phyloP scores from a whole-genome alignment of 2,329 filamentous ascomycete genomes.

The Apiospora aurea region DNA sequence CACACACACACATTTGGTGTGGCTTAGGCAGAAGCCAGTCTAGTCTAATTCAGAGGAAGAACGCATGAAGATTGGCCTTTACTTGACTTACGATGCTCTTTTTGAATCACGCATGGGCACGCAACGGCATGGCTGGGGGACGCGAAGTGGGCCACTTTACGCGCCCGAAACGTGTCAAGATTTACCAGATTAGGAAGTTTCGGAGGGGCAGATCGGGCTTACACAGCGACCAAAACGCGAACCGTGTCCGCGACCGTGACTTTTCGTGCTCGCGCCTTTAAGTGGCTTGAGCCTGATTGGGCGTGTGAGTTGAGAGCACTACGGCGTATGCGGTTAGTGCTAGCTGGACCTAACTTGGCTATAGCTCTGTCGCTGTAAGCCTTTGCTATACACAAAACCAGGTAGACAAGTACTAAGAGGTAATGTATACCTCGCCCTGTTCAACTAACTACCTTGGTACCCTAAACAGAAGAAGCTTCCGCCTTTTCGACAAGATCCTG shows the following conservation, averaged over 20 bases:
- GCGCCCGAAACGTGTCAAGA: slow-evolving; percentile 18
- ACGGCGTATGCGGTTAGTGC: no score
- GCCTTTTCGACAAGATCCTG: background rate
- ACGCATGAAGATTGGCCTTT: slow-evolving; percentile 10
- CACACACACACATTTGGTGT: background rate
- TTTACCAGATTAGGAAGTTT: slow-evolving; percentile 10
- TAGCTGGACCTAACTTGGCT: background rate
- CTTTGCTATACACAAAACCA: background rate
- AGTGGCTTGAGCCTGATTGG: background rate
- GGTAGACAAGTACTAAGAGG: no score
- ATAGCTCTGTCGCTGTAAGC: background rate
- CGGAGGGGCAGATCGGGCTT: background rate
- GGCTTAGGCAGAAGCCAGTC: slow-evolving; percentile 9
- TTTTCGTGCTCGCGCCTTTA: slow-evolving; percentile 9
- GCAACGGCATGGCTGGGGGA: slow-evolving; percentile 19
- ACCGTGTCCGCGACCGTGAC: slow-evolving; percentile 1
- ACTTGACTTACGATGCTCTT: slow-evolving; percentile 10
- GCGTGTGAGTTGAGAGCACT: background rate
- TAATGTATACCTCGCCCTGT: no score
- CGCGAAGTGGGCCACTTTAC: slow-evolving; percentile 18
- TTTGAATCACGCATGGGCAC: slow-evolving; percentile 4
- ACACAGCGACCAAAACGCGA: background rate
- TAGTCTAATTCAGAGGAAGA: slow-evolving; percentile 4
- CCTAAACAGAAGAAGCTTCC: background rate
- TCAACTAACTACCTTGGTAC: no score